Percentiles rank a stretch among this genome's conserved stretches.
phyloP scores from a whole-genome alignment of 2,329 filamentous ascomycete species.

The Colletotrichum higginsianum region DNA sequence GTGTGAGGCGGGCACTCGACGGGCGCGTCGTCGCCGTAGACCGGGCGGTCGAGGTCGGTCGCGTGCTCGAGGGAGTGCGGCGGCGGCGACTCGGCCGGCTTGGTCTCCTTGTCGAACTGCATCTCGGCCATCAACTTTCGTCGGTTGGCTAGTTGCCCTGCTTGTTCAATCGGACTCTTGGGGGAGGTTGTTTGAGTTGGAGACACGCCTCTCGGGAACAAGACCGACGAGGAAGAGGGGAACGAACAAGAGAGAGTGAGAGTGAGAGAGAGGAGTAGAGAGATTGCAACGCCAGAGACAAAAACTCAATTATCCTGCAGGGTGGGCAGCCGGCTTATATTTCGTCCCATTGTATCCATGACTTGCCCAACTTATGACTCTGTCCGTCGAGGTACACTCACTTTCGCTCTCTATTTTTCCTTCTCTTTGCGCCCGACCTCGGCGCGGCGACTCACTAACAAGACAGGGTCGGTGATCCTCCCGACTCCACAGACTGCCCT shows the following conservation, averaged over 20 bases:
- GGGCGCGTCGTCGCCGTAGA: constrained; percentile 24
- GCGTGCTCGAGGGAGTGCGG: constrained; percentile 32
- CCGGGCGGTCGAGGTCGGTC: constrained; percentile 33
- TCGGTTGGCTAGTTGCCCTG: neutral
- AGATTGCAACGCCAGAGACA: neutral
- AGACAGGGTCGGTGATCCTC: constrained; percentile 34
- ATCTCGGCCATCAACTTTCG: constrained; percentile 12
- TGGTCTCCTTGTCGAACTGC: constrained; percentile 37
- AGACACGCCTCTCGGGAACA: constrained; percentile 12
- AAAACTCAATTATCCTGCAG: constrained; percentile 4
- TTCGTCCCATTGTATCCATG: constrained; percentile 10
- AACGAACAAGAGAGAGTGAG: neutral
- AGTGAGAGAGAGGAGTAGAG: too few relatives aligned
- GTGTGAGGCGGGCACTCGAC: constrained; percentile 66
- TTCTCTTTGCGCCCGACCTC: constrained; percentile 16
- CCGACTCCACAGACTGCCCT: constrained; percentile 25
- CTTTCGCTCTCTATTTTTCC: neutral
- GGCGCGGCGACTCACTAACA: constrained; percentile 15
- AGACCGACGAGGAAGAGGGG: neutral
- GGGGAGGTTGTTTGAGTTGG: neutral
- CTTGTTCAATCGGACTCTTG: neutral
- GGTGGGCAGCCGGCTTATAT: constrained; percentile 37
- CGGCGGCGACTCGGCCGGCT: constrained; percentile 28
- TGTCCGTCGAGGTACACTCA: neutral
- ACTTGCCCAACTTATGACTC: neutral